Base-by-base conservation (phyloP, 202 grass and related monocot genomes). In the Bolboschoenoplectus hybrid region DNA sequence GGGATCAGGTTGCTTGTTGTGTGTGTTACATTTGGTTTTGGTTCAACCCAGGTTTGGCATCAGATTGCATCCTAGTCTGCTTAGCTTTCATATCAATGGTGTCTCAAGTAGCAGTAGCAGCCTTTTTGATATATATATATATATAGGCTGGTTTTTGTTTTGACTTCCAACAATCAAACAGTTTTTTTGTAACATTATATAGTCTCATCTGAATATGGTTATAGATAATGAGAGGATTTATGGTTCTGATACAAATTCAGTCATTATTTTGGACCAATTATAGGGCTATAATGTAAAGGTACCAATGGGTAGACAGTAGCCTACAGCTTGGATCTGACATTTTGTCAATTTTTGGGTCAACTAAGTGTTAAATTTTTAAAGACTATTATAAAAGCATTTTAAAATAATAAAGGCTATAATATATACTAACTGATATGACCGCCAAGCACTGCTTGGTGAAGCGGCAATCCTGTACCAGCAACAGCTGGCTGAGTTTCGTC, bases 361-460 rank as follows among this genome's bases (percentile, higher is more conserved):
- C 11, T 14, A 41, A 41, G 66, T 13, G 38, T 41, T 44, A 69
- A 43, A 41, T 40, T 69, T 12, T 16, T 32, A 67, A 67, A 67
- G 26, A 13, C 64, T 67, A 39, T 13, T 38, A 46, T 17, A 41
- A 16, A 8, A 19, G 41, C 39, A 70, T 46, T 13, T 46, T 70
- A 46, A 50, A 73, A 26, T 41, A 58, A 70, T 17, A 9, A 67
- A 51, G n/a, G 11, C n/a, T 82, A 67, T 82, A 56, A 57, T 70
- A 63, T 63, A 7, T 26, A 61, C 89, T 87, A 91, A 92, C 92
- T 43, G 63, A 58, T 91, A 75, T 92, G 86, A 16, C 92, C 85
- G n/a, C 92, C 89, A 75, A 94, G 86, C 39, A 94, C 89, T 40
- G 91, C 92, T 86, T 91, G 86, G 56, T 94, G 94, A 36, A 97